These are phyloP conservation scores for Wickerhamomyces kurtzmanii DNA, from an alignment of 805 yeast genomes.

Conservation along the genomic window DNA sequence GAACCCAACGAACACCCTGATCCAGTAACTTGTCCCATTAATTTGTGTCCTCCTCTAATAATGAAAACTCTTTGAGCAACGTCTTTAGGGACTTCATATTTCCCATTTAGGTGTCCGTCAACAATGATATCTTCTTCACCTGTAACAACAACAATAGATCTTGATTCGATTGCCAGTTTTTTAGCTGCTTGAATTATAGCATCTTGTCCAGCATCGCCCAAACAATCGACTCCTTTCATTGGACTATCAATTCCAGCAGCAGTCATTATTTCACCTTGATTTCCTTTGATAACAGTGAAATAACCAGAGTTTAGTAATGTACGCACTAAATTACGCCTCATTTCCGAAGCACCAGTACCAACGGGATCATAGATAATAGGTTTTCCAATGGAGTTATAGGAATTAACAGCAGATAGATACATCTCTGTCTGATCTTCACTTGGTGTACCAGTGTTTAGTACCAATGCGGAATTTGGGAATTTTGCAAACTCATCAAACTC, in stretches of 20 bases:
- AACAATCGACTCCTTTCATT: slow-evolving; percentile 72
- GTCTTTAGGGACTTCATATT: slow-evolving; percentile 8
- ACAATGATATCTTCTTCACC: slow-evolving; percentile 48
- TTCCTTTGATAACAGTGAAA: slow-evolving; percentile 70
- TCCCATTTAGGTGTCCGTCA: slow-evolving; percentile 28
- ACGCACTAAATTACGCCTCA: slow-evolving; percentile 39
- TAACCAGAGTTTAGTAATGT: slow-evolving; percentile 46
- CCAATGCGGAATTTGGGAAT: slow-evolving; percentile 42
- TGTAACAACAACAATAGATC: slow-evolving; percentile 60
- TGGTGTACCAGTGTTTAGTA: slow-evolving; percentile 73
- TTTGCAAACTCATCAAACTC: slow-evolving; percentile 63
- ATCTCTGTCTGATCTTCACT: slow-evolving; percentile 30
- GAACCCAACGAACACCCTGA: slow-evolving; percentile 81
- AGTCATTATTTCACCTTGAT: slow-evolving; percentile 66
- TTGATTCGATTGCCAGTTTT: slow-evolving; percentile 37
- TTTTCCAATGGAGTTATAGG: slow-evolving; percentile 43
- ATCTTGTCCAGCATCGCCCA: slow-evolving; percentile 11
- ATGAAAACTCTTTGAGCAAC: slow-evolving; percentile 19
- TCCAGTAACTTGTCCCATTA: slow-evolving; percentile 69
- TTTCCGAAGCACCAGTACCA: slow-evolving; percentile 77
- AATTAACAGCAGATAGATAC: slow-evolving; percentile 40
- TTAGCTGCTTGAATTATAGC: slow-evolving; percentile 29
- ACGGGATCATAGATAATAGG: slow-evolving; percentile 86
- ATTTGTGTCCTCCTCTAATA: slow-evolving; percentile 46
- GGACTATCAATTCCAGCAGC: slow-evolving; percentile 36